Evolutionary conservation across 352 stramenopile species (phyloP), one percentile per base, ranked within the genome.

Genomic region (Peronospora farinosa): DNA sequence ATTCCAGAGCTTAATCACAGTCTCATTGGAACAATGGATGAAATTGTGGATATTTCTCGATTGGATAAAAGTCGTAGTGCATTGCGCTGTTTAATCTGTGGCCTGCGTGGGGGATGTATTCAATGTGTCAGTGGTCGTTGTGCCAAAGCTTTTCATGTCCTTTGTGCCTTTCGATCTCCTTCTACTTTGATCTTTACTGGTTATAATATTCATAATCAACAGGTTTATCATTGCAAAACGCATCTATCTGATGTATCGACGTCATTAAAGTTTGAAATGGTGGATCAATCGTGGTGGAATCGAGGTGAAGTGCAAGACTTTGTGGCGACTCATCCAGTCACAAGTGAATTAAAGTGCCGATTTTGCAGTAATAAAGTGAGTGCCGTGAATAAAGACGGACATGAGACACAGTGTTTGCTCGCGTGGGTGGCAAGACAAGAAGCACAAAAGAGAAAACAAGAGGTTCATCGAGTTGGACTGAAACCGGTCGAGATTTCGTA

Each of bases 81-180:
- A 5, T 60, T 96, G 21, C 81, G 79, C 30, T 96, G 84, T 53
- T 39, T 83, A 11, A 60, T 96, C n/a, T 96, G 86, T 42, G 74
- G 78, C n/a, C 51, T 79, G 28, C 80, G 82, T 23, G 80, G 85
- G 42, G 78, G 75, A 6, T 95, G 84, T 55, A 94, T 95, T 48
- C 86, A 96, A 60, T 96, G 86, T 50, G 65, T 90, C 10, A 92
- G 78, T 36, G 84, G 83, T 0, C 80, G 84, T 21, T 96, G 86
- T 44, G 69, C 84, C 36, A 74, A 73, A 42, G 55, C 84, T 12
- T 96, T 93, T 62, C 86, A 95, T 50, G 74, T 89, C 5, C 53
- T 86, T 5, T 96, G 86, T 47, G 84, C 81, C 2, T 74, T 92
- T 54, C 78, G 82, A 5, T 60, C 77, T 21, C 80, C 76, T 0